Evolutionary conservation across 495 filamentous ascomycete genomes (phyloP).

Genomic region (Schizothecium vesticola): DNA sequence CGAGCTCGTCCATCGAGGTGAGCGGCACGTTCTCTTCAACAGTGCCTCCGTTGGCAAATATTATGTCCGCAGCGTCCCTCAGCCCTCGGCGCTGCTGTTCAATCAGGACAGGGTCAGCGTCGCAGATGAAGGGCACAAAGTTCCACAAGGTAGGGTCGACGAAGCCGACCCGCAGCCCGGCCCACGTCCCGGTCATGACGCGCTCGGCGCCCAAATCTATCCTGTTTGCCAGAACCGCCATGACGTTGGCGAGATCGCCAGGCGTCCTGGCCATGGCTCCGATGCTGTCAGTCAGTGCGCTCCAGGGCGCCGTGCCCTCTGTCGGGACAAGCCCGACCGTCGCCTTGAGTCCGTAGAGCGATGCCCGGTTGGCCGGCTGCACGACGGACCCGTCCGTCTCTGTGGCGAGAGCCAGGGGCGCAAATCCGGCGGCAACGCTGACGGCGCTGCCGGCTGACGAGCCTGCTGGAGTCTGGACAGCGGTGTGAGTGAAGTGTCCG

Average conservation of each 20-base stretch:
- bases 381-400: conserved; percentile 46
- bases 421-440: conserved; percentile 40
- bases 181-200: not conserved
- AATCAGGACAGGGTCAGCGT: not conserved
- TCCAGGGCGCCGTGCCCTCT: not conserved
- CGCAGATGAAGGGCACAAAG: not conserved
- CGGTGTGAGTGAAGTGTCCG: not conserved
- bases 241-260: not conserved
- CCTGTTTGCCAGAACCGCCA: not conserved
- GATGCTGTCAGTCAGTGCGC: not conserved
- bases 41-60: not conserved
- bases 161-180: not conserved
- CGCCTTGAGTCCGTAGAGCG: conserved; percentile 33
- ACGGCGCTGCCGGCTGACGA: conserved; percentile 47
- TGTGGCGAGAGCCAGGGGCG: conserved; percentile 40
- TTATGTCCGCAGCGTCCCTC: not conserved
- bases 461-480: conserved; percentile 12
- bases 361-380: conserved; percentile 34
- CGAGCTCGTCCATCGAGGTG: not conserved
- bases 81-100: not conserved
- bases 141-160: not conserved
- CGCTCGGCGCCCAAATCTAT: not conserved
- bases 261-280: not conserved
- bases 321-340: not conserved
- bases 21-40: not conserved